A percentile compares a stretch with the other conserved stretches of the same genome.
Evolutionary conservation across 768 basidiomycete species (phyloP).

Genomic region (Lanmaoa rubissima): DNA sequence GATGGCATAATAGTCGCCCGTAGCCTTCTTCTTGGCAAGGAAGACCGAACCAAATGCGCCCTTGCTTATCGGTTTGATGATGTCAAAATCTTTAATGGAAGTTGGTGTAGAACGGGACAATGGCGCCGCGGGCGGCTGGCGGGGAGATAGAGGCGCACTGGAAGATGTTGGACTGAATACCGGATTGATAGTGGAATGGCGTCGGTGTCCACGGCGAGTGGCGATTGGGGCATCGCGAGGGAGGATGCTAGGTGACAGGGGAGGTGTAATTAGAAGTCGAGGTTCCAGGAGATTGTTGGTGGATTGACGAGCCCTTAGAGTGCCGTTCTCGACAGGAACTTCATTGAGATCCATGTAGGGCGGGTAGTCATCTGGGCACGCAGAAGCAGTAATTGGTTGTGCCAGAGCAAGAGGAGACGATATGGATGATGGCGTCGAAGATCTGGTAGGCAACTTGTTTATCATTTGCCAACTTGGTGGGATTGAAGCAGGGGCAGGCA

Average conservation of each 20-base stretch:
- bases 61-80: slow-evolving; percentile 99
- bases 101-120: slow-evolving; percentile 77
- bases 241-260: slow-evolving; percentile 56
- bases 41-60: slow-evolving; percentile 99
- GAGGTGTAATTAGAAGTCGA: slow-evolving; percentile 68
- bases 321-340: slow-evolving; percentile 33
- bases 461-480: slow-evolving; percentile 40
- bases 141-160: slow-evolving; percentile 74
- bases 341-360: slow-evolving; percentile 71
- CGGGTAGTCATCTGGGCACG: slow-evolving; percentile 55
- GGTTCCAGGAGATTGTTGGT: slow-evolving; percentile 63
- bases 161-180: slow-evolving; percentile 54
- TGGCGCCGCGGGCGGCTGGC: slow-evolving; percentile 76
- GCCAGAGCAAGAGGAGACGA: slow-evolving; percentile 86
- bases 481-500: slow-evolving; percentile 45
- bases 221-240: slow-evolving; percentile 50
- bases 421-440: slow-evolving; percentile 85
- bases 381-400: slow-evolving; percentile 75
- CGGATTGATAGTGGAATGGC: slow-evolving; percentile 70
- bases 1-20: slow-evolving; percentile 98
- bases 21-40: slow-evolving; percentile 95
- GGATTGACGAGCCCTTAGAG: slow-evolving; percentile 65
- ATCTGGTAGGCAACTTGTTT: slow-evolving; percentile 62
- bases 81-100: slow-evolving; percentile 98
- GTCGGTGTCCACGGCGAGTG: slow-evolving; percentile 58